A percentile compares a stretch with the other conserved stretches of the same genome.
Evolutionary conservation across 2,329 filamentous ascomycete species (phyloP).

Genomic region (Colletotrichum karsti): DNA sequence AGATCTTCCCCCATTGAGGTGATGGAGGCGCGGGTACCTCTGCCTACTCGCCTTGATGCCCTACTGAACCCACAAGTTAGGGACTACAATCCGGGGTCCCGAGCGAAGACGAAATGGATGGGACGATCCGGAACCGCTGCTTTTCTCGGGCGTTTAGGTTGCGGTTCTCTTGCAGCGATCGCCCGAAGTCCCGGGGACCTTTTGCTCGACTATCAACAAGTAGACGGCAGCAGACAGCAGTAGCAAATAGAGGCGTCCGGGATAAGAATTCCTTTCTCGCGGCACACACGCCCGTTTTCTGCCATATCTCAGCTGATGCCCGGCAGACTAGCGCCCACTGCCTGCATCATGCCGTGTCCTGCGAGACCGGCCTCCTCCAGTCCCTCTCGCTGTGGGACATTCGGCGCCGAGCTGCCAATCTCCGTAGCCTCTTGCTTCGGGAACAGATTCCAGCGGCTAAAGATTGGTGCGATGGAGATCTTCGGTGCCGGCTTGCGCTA

Average conservation of each 20-base stretch:
- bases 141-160: background rate
- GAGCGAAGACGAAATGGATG: background rate
- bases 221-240: background rate
- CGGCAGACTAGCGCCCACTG: background rate
- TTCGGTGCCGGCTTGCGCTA: background rate
- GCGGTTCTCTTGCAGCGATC: too few relatives aligned
- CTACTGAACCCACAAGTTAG: background rate
- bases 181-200: too few relatives aligned
- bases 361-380: background rate
- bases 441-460: background rate
- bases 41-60: background rate
- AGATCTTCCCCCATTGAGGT: background rate
- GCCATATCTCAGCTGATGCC: background rate
- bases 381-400: background rate
- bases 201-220: background rate
- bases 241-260: background rate
- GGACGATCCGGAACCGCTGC: background rate
- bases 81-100: background rate
- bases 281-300: background rate
- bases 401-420: constrained; percentile 6
- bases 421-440: background rate
- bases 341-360: background rate
- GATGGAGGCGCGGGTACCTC: background rate
- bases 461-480: constrained; percentile 9
- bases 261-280: background rate